phyloP scores from a whole-genome alignment of 2,329 filamentous ascomycete species.

The Conoideocrella luteorostrata region DNA sequence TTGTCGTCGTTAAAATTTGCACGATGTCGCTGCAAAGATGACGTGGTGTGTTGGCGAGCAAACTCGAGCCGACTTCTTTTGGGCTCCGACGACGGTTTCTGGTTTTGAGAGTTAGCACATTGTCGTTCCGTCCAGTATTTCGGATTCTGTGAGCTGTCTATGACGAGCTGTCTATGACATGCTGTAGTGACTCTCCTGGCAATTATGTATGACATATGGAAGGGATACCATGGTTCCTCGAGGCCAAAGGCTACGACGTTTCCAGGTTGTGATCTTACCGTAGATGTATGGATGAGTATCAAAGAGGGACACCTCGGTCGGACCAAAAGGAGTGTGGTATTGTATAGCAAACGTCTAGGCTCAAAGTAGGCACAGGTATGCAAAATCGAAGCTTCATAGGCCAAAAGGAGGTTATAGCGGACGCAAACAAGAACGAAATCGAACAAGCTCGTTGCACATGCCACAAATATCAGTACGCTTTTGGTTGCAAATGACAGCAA shows the following conservation, averaged over 20 bases:
- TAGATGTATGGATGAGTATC: neutral
- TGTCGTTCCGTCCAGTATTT: conserved; percentile 15
- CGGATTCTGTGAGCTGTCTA: conserved; percentile 14
- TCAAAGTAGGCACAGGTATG: neutral
- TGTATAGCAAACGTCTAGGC: neutral
- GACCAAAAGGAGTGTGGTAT: conserved; percentile 3
- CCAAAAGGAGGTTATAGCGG: neutral
- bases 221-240: neutral
- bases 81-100: conserved; percentile 17
- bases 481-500: conserved; percentile 25
- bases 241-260: neutral
- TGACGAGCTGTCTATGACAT: neutral
- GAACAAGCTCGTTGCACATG: conserved; percentile 5
- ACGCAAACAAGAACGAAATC: conserved; percentile 1
- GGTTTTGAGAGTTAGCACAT: conserved; percentile 16
- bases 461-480: conserved; percentile 4
- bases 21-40: too few relatives aligned
- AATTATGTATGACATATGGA: too few relatives aligned
- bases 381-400: neutral
- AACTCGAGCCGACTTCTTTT: conserved; percentile 19
- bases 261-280: conserved; percentile 7
- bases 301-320: neutral
- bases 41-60: neutral
- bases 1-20: too few relatives aligned
- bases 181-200: neutral